phyloP scores from a whole-genome alignment of 2,329 filamentous ascomycete genomes.

The Blastomyces percursus region DNA sequence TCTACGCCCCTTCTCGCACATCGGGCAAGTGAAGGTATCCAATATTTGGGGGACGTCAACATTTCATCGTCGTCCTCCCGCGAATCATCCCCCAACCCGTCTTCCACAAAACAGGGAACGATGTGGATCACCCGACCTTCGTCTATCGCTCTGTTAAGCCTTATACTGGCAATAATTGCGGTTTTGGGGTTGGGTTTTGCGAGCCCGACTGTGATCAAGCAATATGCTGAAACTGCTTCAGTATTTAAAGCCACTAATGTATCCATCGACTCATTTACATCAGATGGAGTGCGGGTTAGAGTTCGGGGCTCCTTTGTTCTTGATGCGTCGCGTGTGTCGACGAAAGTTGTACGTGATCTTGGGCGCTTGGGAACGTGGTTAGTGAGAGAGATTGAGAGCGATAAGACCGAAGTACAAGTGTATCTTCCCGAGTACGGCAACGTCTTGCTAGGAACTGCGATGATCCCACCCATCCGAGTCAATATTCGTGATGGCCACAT shows the following conservation, averaged over 20 bases:
- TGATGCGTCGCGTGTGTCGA: constrained; percentile 64
- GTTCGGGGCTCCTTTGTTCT: constrained; percentile 73
- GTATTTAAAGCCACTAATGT: constrained; percentile 74
- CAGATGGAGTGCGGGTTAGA: constrained; percentile 64
- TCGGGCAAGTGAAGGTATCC: constrained; percentile 23
- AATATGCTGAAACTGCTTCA: constrained; percentile 74
- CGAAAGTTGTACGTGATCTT: constrained; percentile 59
- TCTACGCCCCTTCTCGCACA: constrained; percentile 33
- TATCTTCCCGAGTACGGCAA: constrained; percentile 75
- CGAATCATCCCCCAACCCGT: constrained; percentile 13
- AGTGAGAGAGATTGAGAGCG: constrained; percentile 62
- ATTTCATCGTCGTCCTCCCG: constrained; percentile 19
- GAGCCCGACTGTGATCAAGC: constrained; percentile 65
- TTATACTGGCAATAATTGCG: constrained; percentile 52
- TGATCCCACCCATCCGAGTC: constrained; percentile 63
- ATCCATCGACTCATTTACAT: constrained; percentile 74
- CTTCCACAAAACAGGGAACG: constrained; percentile 15
- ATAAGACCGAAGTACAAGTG: constrained; percentile 60
- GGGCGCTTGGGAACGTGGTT: constrained; percentile 73
- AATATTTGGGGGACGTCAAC: constrained; percentile 16
- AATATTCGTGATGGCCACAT: constrained; percentile 66
- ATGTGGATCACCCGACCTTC: constrained; percentile 58
- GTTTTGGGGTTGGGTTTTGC: constrained; percentile 75
- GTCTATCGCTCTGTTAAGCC: constrained; percentile 56
- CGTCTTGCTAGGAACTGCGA: constrained; percentile 63